phyloP scores from a whole-genome alignment of 257 asterid species.

The Scutellaria galericulata region DNA sequence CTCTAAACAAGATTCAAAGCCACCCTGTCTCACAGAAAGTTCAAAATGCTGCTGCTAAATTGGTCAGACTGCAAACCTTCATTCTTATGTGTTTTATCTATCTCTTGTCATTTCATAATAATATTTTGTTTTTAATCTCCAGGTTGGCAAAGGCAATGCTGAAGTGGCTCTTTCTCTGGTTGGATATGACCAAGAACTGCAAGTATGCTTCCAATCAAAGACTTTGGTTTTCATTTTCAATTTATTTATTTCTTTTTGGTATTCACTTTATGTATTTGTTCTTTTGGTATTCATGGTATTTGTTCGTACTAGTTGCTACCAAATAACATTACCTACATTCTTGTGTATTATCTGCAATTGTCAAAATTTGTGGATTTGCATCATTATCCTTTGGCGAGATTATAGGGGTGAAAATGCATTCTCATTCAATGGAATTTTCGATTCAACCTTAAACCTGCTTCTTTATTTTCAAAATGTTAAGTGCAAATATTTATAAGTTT shows the following conservation, averaged over 20 bases:
- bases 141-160: conserved; percentile 98
- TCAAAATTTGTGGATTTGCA: conserved; percentile 24
- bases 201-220: conserved; percentile 49
- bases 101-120: conserved; percentile 19
- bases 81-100: conserved; percentile 21
- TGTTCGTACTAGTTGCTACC: neutral
- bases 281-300: conserved; percentile 19
- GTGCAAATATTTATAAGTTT: conserved; percentile 18
- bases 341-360: conserved; percentile 26
- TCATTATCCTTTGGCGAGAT: conserved; percentile 13
- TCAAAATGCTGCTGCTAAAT: conserved; percentile 72
- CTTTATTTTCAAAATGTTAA: conserved; percentile 25
- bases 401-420: neutral
- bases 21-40: conserved; percentile 66
- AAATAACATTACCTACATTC: conserved; percentile 8
- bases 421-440: conserved; percentile 6
- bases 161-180: conserved; percentile 94
- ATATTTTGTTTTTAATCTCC: conserved; percentile 32
- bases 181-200: conserved; percentile 85
- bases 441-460: conserved; percentile 16
- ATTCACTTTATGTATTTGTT: conserved; percentile 23
- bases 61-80: conserved; percentile 53
- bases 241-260: conserved; percentile 24
- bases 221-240: conserved; percentile 12
- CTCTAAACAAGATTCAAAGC: conserved; percentile 85